phyloP scores from a whole-genome alignment of 768 basidiomycete genomes.

The Aureoboletus auriporus region DNA sequence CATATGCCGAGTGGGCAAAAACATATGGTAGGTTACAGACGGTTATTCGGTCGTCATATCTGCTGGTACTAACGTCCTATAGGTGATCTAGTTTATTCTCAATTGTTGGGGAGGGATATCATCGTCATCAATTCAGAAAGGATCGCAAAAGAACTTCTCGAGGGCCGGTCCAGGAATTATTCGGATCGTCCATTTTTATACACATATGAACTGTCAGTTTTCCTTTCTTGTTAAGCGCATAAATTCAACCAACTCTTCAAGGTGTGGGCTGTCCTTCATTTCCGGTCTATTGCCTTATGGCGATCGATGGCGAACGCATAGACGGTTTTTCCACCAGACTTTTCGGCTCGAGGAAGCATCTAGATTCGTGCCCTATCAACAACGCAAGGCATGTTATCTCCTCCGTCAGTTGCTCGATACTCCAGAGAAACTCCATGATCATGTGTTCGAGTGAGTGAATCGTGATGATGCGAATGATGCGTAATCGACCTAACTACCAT shows the following conservation, averaged over 20 bases:
- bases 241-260: not conserved
- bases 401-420: not conserved
- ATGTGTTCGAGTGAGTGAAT: not conserved
- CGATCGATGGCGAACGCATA: not conserved
- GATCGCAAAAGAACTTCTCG: conserved; percentile 33
- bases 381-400: not conserved
- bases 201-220: conserved; percentile 3
- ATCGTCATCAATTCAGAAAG: conserved; percentile 34
- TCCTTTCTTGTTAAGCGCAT: not conserved
- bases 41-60: too few species aligned
- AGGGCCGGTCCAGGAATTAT: conserved; percentile 36
- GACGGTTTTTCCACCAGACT: not conserved
- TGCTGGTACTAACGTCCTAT: not conserved
- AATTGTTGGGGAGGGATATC: conserved; percentile 5
- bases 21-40: not conserved
- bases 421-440: not conserved
- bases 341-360: not conserved
- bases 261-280: not conserved
- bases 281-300: not conserved
- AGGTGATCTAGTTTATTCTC: conserved; percentile 6
- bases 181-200: conserved; percentile 19
- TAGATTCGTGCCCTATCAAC: not conserved
- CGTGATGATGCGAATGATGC: not conserved
- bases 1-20: not conserved
- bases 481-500: not conserved